Base-by-base conservation (phyloP, 805 yeast genomes). In the Metschnikowia lunata region DNA sequence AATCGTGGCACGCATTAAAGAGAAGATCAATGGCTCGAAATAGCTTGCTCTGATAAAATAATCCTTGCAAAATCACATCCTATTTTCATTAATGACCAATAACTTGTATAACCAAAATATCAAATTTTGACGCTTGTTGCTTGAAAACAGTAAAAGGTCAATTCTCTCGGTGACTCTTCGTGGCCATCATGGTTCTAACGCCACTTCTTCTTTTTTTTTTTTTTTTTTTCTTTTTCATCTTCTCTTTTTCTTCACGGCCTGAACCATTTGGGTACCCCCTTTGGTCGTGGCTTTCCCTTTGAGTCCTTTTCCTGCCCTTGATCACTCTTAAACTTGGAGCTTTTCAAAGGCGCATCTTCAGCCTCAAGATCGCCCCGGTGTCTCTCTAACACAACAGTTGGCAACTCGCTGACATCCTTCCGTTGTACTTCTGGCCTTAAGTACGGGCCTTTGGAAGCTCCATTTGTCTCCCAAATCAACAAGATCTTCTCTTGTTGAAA, bases 401-500 rank as follows among this genome's bases (percentile, higher is more conserved):
- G 74, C 39, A 71, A 50, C 26, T 68, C 64, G 27, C 43, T 46
- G 23, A 61, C 56, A 12, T 54, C 55, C 41, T 58, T 66, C 27
- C 59, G 46, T 9, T 46, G 51, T 1, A 47, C 30, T 3, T 51
- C 58, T 10, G 54, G 40, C 26, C 59, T 59, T 29, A 65, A 37
- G 42, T 44, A 67, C 7, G 71, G 70, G 0, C 68, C 70, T 8
- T 34, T 14, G 11, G 37, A 28, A 11, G 42, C 44, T 4, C 35
- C 39, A 6, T 37, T 52, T 10, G 57, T 41, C 42, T 67, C 73
- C 71, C 72, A 69, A n/a, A 71, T 62, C 30, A 71, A 54, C 9
- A 61, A 48, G 7, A 65, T 54, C 43, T 61, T 58, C 42, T 64
- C 71, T 34, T 46, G 53, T 37, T 52, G 58, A 37, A 71, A 69